Conservation (phyloP, 2,329 filamentous ascomycete species). For the Esteya vermicola region DNA sequence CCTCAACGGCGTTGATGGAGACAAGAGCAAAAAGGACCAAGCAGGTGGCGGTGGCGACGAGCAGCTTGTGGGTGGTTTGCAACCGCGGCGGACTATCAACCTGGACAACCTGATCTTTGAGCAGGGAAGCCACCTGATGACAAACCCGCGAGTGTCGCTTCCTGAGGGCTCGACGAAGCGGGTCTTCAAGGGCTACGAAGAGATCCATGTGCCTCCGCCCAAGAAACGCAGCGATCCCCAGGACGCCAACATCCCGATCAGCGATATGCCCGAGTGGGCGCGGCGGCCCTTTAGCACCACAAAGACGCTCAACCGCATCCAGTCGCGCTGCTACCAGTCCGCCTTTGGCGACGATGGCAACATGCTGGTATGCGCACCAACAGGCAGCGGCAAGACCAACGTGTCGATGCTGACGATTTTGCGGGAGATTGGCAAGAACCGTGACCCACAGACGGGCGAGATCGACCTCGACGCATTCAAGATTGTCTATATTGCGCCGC, state of each 20-base stretch:
- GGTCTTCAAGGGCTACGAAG: slow-evolving; percentile 95
- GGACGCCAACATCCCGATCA: slow-evolving; percentile 70
- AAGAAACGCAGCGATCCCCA: slow-evolving; percentile 72
- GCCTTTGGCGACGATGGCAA: slow-evolving; percentile 93
- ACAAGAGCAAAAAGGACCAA: slow-evolving; percentile 23
- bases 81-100: slow-evolving; percentile 79
- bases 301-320: slow-evolving; percentile 84
- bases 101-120: slow-evolving; percentile 94
- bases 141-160: slow-evolving; percentile 88
- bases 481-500: slow-evolving; percentile 90
- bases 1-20: slow-evolving; percentile 16
- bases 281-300: slow-evolving; percentile 71
- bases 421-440: slow-evolving; percentile 90
- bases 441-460: slow-evolving; percentile 77
- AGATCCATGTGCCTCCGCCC: slow-evolving; percentile 90
- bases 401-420: slow-evolving; percentile 96
- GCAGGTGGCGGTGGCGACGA: slow-evolving; percentile 37
- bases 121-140: slow-evolving; percentile 98
- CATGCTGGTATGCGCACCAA: slow-evolving; percentile 94
- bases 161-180: slow-evolving; percentile 91
- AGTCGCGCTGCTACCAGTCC: slow-evolving; percentile 81
- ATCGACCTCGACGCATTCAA: slow-evolving; percentile 96
- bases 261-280: slow-evolving; percentile 87
- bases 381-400: slow-evolving; percentile 95
- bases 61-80: slow-evolving; percentile 64